Percentiles rank a stretch among this genome's conserved stretches.
These are phyloP conservation scores for Cyberlindnera maritima DNA, from an alignment of 805 yeast species.

Conservation along the genomic window DNA sequence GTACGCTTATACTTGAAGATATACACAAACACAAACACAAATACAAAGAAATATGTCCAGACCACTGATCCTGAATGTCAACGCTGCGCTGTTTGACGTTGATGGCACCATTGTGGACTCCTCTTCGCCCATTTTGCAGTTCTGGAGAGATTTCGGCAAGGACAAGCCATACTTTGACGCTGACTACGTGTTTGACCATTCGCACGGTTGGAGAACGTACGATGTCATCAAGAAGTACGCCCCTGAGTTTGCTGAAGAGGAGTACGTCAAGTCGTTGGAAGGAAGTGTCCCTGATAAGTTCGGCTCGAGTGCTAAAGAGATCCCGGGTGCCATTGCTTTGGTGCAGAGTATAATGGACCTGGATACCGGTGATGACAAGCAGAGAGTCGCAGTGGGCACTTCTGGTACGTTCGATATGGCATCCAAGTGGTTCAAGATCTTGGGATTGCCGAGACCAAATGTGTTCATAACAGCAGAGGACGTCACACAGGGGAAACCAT, in stretches of 20 bases:
- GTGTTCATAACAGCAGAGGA: constrained; percentile 79
- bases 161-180: constrained; percentile 68
- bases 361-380: constrained; percentile 39
- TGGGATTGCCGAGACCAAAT: constrained; percentile 60
- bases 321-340: constrained; percentile 70
- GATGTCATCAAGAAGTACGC: constrained; percentile 72
- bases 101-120: constrained; percentile 86
- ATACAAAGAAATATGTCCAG: background rate
- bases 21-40: no score
- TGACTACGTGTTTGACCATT: constrained; percentile 65
- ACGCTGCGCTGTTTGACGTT: constrained; percentile 68
- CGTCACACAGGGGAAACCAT: constrained; percentile 79
- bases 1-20: no score
- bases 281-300: constrained; percentile 67
- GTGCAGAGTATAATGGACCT: constrained; percentile 40
- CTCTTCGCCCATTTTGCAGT: constrained; percentile 73
- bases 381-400: constrained; percentile 81
- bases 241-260: constrained; percentile 65
- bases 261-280: constrained; percentile 64
- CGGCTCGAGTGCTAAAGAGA: constrained; percentile 69
- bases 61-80: constrained; percentile 30
- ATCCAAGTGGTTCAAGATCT: constrained; percentile 69
- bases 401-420: constrained; percentile 80
- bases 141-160: constrained; percentile 73
- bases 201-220: constrained; percentile 81